A percentile compares a stretch with the other conserved stretches of the same genome.
Conservation (phyloP, 73 alveolate species). For the Paramecium octaurelia region DNA sequence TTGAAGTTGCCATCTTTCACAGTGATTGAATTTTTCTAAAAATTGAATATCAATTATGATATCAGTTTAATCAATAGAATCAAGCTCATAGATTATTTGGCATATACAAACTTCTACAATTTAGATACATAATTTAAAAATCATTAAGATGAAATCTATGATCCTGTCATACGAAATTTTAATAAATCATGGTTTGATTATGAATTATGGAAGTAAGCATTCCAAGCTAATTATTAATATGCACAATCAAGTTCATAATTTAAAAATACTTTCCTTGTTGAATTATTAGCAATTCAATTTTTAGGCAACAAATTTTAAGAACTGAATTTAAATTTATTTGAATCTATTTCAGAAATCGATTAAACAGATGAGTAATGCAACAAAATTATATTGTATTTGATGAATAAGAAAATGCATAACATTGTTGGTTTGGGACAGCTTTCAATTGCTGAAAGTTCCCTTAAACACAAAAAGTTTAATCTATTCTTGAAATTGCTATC, state of each 20-base stretch:
- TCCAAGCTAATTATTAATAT: neutral
- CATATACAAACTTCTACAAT: neutral
- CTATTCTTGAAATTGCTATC: neutral
- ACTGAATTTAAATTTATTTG: neutral
- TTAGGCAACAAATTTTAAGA: neutral
- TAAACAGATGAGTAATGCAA: neutral
- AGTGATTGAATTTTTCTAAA: neutral
- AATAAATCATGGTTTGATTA: neutral
- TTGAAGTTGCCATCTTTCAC: neutral
- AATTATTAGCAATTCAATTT: neutral
- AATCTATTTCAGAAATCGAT: neutral
- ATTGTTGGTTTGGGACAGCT: neutral
- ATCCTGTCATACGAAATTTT: neutral
- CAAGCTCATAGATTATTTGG: neutral
- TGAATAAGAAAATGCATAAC: neutral
- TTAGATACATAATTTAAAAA: neutral
- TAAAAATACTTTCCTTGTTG: conserved; percentile 5
- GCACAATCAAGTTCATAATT: neutral
- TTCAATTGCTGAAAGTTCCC: neutral
- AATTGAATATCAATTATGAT: neutral
- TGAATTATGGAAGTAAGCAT: neutral
- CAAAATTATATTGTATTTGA: neutral
- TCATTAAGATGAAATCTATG: neutral
- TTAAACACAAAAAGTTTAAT: neutral
- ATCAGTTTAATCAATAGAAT: neutral